A percentile compares a stretch with the other conserved stretches of the same genome.
phyloP scores from a whole-genome alignment of 805 yeast species.

The Wickerhamiella musiphila region DNA sequence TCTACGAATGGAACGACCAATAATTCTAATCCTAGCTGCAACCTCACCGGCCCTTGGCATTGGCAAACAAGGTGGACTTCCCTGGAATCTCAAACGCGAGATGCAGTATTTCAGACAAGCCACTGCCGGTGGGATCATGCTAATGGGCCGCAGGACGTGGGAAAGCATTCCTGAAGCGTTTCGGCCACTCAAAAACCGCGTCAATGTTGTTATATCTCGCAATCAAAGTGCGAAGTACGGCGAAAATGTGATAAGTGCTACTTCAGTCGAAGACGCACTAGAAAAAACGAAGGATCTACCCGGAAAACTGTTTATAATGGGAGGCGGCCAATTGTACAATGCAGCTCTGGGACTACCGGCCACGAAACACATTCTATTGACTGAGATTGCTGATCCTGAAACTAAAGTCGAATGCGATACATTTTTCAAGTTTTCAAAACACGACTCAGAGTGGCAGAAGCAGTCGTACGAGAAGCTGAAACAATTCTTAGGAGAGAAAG shows the following conservation, averaged over 20 bases:
- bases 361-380: conserved; percentile 44
- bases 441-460: conserved; percentile 18
- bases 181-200: conserved; percentile 61
- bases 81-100: conserved; percentile 76
- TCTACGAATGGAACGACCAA: conserved; percentile 4
- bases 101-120: conserved; percentile 70
- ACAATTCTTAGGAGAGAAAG: conserved; percentile 23
- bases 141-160: conserved; percentile 96
- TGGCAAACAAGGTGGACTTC: conserved; percentile 63
- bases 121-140: conserved; percentile 41
- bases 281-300: conserved; percentile 9
- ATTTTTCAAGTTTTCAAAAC: conserved; percentile 28
- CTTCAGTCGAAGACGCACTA: conserved; percentile 31
- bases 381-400: conserved; percentile 36
- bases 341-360: conserved; percentile 28
- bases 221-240: conserved; percentile 12
- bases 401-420: conserved; percentile 47
- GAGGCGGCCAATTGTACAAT: conserved; percentile 80
- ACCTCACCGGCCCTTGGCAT: conserved; percentile 67
- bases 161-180: conserved; percentile 75
- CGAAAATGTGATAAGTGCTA: conserved; percentile 21
- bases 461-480: conserved; percentile 23
- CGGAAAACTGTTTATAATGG: conserved; percentile 64
- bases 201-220: conserved; percentile 62
- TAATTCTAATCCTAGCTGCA: conserved; percentile 72